phyloP scores from a whole-genome alignment of 371 early-diverging fungal species.

The Mucor indicus region DNA sequence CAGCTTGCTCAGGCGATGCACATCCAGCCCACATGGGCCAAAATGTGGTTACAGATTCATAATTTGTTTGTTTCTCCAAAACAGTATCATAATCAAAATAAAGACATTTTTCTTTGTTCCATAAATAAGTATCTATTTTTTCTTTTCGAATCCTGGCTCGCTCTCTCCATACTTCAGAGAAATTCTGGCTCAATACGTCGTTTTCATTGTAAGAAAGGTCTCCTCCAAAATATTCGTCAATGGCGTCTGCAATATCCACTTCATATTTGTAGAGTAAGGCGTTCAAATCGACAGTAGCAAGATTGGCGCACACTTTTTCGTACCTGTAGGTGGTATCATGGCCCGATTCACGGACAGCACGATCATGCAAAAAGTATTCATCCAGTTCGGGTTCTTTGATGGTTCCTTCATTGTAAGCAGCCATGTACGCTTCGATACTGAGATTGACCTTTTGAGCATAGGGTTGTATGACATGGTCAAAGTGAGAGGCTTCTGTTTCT shows the following conservation, averaged over 20 bases:
- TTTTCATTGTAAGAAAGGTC: conserved; percentile 31
- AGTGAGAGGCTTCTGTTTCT: conserved; percentile 90
- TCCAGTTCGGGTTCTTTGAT: conserved; percentile 77
- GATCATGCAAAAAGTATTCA: conserved; percentile 89
- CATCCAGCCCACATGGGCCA: conserved; percentile 83
- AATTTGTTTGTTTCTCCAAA: conserved; percentile 45
- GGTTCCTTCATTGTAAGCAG: conserved; percentile 56
- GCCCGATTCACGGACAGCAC: conserved; percentile 92
- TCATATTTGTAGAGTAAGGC: conserved; percentile 89
- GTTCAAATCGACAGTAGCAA: conserved; percentile 89
- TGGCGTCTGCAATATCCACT: conserved; percentile 74
- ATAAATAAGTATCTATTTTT: conserved; percentile 67
- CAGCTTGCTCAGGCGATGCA: conserved; percentile 64
- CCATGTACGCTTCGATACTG: conserved; percentile 58
- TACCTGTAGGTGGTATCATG: conserved; percentile 93
- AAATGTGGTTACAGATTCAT: conserved; percentile 74
- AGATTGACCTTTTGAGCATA: conserved; percentile 70
- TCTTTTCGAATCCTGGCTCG: conserved; percentile 44
- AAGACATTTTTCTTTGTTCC: conserved; percentile 72
- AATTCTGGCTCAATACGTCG: not conserved
- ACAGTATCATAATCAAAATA: conserved; percentile 85
- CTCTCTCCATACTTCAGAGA: conserved; percentile 42
- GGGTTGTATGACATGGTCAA: conserved; percentile 80
- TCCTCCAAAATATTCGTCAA: conserved; percentile 58
- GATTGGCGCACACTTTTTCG: conserved; percentile 81